Evolutionary conservation across 2,329 filamentous ascomycete species (phyloP), one percentile per base, ranked within the genome.

Genomic region (Chalaropsis thielavioides): DNA sequence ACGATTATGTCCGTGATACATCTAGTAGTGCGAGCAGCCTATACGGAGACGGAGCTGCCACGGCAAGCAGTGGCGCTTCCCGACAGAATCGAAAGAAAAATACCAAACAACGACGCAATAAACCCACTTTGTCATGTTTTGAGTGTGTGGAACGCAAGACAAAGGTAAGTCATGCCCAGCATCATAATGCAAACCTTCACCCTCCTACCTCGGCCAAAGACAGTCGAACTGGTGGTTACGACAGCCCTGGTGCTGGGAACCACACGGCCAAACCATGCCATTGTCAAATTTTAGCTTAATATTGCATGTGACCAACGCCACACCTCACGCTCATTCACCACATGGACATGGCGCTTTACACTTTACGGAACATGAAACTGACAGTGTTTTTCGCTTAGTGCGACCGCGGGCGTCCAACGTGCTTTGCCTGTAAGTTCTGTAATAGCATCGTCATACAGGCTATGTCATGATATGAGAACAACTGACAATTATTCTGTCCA

Each of bases 81-180:
- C 22, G 56, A 3, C 62, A 67, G 10, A 49, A 64, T 8, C 46
- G 62, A 24, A 65, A 64, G 24, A 62, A 62, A 11, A 80, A 76
- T 73, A 89, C 88, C 77, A 90, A 88, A 75, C 88, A 92, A 76
- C 91, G 88, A 77, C 83, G 89, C 60, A 92, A 92, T 75, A 92
- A 92, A 74, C 89, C 89, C 2, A 92, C 88, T 0, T 72, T 92
- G 68, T 90, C 86, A 61, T 92, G 89, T 71, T 82, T 85, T 68
- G 87, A 90, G 72, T 92, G 89, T 71, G 89, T 92, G 24, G 87
- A 90, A 75, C 80, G 88, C 69, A 92, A 92, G 76, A 92, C 88
- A 27, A 92, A 90, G 80, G 87, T 87, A 72, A 69, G 80, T 75
- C 64, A 38, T 35, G 2, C 17, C n/a, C 17, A 8, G 11, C 27